Conservation (phyloP, 768 basidiomycete species). For the Imleria badia region DNA sequence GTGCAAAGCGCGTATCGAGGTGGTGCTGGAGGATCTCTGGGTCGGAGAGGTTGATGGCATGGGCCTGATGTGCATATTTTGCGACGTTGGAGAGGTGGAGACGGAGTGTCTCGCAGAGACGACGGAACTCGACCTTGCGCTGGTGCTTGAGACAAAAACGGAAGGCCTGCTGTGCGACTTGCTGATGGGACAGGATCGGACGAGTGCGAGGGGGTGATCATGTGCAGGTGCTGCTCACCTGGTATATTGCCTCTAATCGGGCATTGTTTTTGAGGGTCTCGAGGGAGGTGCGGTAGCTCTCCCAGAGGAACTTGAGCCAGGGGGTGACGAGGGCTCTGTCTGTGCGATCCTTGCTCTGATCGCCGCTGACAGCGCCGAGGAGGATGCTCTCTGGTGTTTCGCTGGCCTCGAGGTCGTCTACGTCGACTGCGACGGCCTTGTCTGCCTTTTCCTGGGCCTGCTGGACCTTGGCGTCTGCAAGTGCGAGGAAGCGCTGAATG, state of each 20-base stretch:
- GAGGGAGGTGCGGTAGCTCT: conserved; percentile 92
- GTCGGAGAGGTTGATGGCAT: conserved; percentile 94
- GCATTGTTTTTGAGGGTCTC: conserved; percentile 97
- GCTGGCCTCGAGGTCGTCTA: conserved; percentile 94
- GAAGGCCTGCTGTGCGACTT: conserved; percentile 97
- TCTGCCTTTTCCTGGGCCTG: conserved; percentile 88
- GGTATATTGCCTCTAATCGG: conserved; percentile 89
- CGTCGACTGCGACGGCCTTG: conserved; percentile 71
- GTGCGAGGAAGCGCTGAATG: conserved; percentile 79
- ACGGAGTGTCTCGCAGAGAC: conserved; percentile 93
- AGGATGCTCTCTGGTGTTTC: conserved; percentile 93
- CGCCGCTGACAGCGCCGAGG: conserved; percentile 83
- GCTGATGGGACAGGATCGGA: conserved; percentile 41
- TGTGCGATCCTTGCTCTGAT: conserved; percentile 91
- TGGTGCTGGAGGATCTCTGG: conserved; percentile 93
- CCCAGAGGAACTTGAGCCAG: conserved; percentile 99
- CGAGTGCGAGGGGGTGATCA: too few relatives aligned
- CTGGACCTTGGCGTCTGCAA: conserved; percentile 78
- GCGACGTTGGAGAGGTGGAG: conserved; percentile 93
- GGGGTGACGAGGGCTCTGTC: conserved; percentile 95
- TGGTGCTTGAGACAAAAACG: conserved; percentile 92
- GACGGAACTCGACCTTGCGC: conserved; percentile 95
- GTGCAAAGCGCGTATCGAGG: conserved; percentile 95
- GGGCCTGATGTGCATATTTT: conserved; percentile 92
- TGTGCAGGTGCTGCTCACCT: conserved; percentile 50